Percentiles rank a stretch among this genome's conserved stretches.
Conservation (phyloP, 2,329 filamentous ascomycete genomes). For the Xylariaceae sp. region DNA sequence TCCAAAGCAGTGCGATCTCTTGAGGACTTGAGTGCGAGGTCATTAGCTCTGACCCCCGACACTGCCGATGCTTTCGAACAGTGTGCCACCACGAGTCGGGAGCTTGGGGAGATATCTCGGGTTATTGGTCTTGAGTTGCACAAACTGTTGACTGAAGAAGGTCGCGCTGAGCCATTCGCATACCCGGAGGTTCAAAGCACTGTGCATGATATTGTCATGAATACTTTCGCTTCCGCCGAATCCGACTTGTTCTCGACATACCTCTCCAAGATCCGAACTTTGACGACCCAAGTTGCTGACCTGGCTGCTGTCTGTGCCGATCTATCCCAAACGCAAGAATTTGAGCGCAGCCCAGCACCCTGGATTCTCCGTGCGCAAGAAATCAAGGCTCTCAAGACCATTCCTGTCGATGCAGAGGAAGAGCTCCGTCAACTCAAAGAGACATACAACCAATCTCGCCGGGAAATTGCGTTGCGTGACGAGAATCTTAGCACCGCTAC, state of each 20-base stretch:
- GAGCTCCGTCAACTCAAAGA: constrained; percentile 77
- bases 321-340: constrained; percentile 70
- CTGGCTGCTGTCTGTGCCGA: constrained; percentile 67
- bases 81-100: constrained; percentile 60
- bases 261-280: constrained; percentile 59
- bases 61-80: constrained; percentile 66
- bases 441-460: constrained; percentile 73
- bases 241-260: constrained; percentile 69
- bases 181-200: constrained; percentile 62
- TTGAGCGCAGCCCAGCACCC: constrained; percentile 70
- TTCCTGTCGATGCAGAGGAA: constrained; percentile 78
- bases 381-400: constrained; percentile 75
- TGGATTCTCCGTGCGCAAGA: constrained; percentile 82
- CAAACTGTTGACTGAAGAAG: constrained; percentile 65
- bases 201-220: constrained; percentile 54
- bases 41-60: constrained; percentile 67
- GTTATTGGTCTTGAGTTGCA: constrained; percentile 65
- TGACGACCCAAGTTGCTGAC: constrained; percentile 63
- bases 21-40: constrained; percentile 72
- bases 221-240: constrained; percentile 53
- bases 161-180: constrained; percentile 62
- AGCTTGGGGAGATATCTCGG: constrained; percentile 63
- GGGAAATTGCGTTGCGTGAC: constrained; percentile 67
- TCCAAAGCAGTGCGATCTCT: constrained; percentile 74
- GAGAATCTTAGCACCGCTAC: constrained; percentile 79